These are phyloP conservation scores for Penicillium subrubescens DNA, from an alignment of 495 filamentous ascomycete genomes.

Conservation along the genomic window DNA sequence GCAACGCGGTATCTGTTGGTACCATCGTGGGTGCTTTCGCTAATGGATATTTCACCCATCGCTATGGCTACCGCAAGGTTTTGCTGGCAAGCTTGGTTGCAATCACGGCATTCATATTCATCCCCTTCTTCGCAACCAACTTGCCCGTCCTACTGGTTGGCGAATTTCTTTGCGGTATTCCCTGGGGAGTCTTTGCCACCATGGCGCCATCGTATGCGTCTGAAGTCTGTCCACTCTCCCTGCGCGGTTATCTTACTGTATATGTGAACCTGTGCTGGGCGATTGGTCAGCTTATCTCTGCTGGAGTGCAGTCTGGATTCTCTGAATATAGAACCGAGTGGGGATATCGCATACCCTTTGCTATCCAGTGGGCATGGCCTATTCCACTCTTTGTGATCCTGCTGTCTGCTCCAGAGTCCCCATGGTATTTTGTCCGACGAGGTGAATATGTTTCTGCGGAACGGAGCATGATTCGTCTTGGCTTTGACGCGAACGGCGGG, in stretches of 20 bases:
- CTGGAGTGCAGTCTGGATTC: conserved; percentile 6
- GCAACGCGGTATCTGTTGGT: conserved; percentile 49
- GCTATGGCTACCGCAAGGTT: conserved; percentile 52
- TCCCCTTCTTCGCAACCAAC: conserved; percentile 70
- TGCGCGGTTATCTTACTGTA: conserved; percentile 63
- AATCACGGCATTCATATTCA: conserved; percentile 61
- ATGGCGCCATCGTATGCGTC: conserved; percentile 55
- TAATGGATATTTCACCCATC: conserved; percentile 48
- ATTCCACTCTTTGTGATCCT: conserved; percentile 43
- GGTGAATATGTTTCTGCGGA: conserved; percentile 10
- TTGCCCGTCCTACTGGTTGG: conserved; percentile 65
- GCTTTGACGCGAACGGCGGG: not conserved
- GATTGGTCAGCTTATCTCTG: conserved; percentile 13
- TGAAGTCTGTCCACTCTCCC: conserved; percentile 62
- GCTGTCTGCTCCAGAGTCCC: conserved; percentile 47
- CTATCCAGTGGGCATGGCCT: conserved; percentile 1
- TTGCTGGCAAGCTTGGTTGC: conserved; percentile 57
- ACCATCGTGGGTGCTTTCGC: conserved; percentile 36
- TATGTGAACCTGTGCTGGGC: conserved; percentile 70
- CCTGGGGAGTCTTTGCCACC: conserved; percentile 8
- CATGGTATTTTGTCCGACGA: conserved; percentile 48
- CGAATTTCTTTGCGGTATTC: conserved; percentile 31
- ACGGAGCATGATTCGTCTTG: not conserved
- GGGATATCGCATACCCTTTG: conserved; percentile 6
- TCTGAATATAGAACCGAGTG: not conserved